Evolutionary conservation across 1,284 basidiomycete species (phyloP), one percentile per base, ranked within the genome.

Genomic region (Fomitopsis betulina): DNA sequence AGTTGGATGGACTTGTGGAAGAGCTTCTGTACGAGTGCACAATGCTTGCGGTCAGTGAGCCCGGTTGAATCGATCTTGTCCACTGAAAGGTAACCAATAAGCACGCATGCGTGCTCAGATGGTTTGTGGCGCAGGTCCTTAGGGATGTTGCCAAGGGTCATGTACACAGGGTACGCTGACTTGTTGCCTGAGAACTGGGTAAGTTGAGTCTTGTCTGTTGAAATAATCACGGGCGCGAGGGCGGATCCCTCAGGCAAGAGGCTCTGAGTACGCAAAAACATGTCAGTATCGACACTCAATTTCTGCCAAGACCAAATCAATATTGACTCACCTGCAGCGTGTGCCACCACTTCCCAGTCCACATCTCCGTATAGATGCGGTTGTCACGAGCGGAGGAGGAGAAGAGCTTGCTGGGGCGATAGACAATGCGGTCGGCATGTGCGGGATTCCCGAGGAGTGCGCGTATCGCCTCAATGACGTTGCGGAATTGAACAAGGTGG

Each of bases 1-100:
- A 33, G 19, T 0, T 37, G 21, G 58, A 70, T 57, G 21, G 62
- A 67, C 4, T 57, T 30, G 55, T 70, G 68, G 49, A 67, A 65
- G 60, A 61, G 62, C n/a, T 32, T 1, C 9, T 53, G 27, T 3
- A 30, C 27, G 27, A 30, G 27, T 3, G 27, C 27, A 4, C 27
- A 7, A 7, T 30, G 27, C 7, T 30, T 30, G 7, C 27, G 27
- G 27, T 30, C 27, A 7, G 4, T 30, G 27, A 30, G 27, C 4
- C 27, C 27, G 3, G 27, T 30, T 19, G 38, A 39, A 15, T 39
- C 38, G 5, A 32, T 39, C 21, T 21, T 21, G 7, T 37, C 13
- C 7, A 38, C 19, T 6, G 15, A 39, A 37, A 21, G n/a, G 6
- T 21, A n/a, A 37, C 27, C 12, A 23, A 13, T 39, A n/a, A 51